A percentile compares a stretch with the other conserved stretches of the same genome.
These are phyloP conservation scores for Mortierella sp. DNA, from an alignment of 371 early-diverging fungal species.

Conservation along the genomic window DNA sequence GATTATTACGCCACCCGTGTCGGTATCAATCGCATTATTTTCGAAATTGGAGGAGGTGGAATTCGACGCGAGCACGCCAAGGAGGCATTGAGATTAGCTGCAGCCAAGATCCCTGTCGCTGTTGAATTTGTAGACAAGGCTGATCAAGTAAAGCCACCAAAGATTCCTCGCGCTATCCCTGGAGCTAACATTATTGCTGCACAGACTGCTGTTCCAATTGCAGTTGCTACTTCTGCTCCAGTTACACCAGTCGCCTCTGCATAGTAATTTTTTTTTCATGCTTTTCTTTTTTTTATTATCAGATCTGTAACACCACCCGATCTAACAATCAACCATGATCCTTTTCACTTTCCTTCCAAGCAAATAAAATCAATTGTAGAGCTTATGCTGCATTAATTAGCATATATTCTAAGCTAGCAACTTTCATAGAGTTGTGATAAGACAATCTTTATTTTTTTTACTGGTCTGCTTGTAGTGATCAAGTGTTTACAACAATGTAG, in stretches of 20 bases:
- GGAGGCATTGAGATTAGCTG: slow-evolving; percentile 80
- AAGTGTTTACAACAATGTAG: no score
- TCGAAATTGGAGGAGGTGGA: slow-evolving; percentile 85
- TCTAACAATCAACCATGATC: background rate
- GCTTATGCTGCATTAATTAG: background rate
- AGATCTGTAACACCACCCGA: slow-evolving; percentile 3
- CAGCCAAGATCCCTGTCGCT: slow-evolving; percentile 80
- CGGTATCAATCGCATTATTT: slow-evolving; percentile 86
- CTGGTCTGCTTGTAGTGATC: no score
- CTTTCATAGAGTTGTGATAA: no score
- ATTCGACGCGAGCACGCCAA: slow-evolving; percentile 85
- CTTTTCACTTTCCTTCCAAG: background rate
- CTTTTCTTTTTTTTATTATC: background rate
- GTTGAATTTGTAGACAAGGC: slow-evolving; percentile 77
- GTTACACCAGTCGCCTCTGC: slow-evolving; percentile 13
- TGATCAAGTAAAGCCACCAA: slow-evolving; percentile 65
- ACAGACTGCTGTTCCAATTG: background rate
- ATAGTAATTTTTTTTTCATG: slow-evolving; percentile 16
- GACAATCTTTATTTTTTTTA: no score
- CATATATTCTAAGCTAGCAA: background rate
- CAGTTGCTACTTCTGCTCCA: slow-evolving; percentile 11
- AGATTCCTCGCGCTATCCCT: slow-evolving; percentile 39
- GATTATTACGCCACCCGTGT: slow-evolving; percentile 95
- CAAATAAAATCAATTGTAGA: background rate
- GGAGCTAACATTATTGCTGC: slow-evolving; percentile 16